phyloP scores from a whole-genome alignment of 768 basidiomycete species.

The Exidia glandulosa region DNA sequence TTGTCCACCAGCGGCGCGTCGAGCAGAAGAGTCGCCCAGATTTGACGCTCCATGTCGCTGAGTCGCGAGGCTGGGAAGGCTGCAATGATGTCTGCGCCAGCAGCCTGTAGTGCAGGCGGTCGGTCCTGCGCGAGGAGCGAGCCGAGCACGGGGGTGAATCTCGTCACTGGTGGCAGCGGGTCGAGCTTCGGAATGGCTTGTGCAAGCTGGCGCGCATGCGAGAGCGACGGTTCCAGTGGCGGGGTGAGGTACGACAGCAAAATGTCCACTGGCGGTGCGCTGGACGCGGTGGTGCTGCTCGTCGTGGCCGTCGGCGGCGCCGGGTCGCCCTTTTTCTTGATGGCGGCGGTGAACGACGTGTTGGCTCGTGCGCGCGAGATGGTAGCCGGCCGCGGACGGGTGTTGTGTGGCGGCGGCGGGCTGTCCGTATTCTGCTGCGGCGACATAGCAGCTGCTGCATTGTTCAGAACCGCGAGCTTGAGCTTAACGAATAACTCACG shows the following conservation, averaged over 20 bases:
- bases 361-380: background rate
- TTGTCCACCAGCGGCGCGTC: slow-evolving; percentile 22
- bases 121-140: slow-evolving; percentile 45
- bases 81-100: slow-evolving; percentile 62
- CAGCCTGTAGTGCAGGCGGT: slow-evolving; percentile 47
- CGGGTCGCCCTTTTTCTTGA: background rate
- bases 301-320: background rate
- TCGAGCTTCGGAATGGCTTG: background rate
- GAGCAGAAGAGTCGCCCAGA: slow-evolving; percentile 55
- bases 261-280: background rate
- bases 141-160: slow-evolving; percentile 49
- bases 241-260: background rate
- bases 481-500: background rate
- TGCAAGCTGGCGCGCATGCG: background rate
- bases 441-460: background rate
- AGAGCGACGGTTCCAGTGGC: background rate
- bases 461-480: background rate
- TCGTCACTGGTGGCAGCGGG: slow-evolving; percentile 41
- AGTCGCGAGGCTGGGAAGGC: slow-evolving; percentile 37
- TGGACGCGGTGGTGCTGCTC: background rate
- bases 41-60: slow-evolving; percentile 34
- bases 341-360: background rate
- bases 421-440: background rate
- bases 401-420: too few species aligned
- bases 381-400: too few species aligned